Evolutionary conservation across 345 rosid species (phyloP).

Genomic region (Syzygium jambos): DNA sequence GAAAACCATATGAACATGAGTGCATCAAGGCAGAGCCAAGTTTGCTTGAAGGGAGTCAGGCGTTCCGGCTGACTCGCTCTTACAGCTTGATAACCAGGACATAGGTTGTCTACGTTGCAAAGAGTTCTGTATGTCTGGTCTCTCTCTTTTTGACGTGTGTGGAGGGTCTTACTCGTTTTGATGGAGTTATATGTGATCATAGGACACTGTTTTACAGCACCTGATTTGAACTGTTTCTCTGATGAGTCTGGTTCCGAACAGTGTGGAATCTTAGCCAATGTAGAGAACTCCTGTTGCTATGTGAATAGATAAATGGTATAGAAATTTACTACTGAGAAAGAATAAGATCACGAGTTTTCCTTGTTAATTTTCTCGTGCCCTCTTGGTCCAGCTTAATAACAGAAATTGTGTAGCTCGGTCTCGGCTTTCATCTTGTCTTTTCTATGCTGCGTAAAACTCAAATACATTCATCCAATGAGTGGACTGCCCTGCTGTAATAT

Average conservation of each 20-base stretch:
- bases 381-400: not conserved
- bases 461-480: not conserved
- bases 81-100: conserved; percentile 83
- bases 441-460: not conserved
- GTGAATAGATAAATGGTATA: conserved; percentile 84
- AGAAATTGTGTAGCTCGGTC: not conserved
- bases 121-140: conserved; percentile 17
- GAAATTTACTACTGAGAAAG: conserved; percentile 35
- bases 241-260: conserved; percentile 46
- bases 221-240: conserved; percentile 39
- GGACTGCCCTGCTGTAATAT: not conserved
- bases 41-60: conserved; percentile 47
- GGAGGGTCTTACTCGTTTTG: conserved; percentile 16
- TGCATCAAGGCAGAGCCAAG: conserved; percentile 41
- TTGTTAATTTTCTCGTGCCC: not conserved
- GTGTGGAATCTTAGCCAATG: conserved; percentile 52
- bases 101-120: conserved; percentile 28
- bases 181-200: conserved; percentile 38
- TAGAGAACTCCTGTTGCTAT: conserved; percentile 52
- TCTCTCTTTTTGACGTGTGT: conserved; percentile 1
- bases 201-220: conserved; percentile 25
- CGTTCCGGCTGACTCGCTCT: conserved; percentile 67
- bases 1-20: conserved; percentile 63
- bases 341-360: not conserved
- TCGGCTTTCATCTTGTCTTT: not conserved